Percentiles rank a stretch among this genome's conserved stretches.
phyloP scores from a whole-genome alignment of 2,329 filamentous ascomycete genomes.

The Fusarium clavum region DNA sequence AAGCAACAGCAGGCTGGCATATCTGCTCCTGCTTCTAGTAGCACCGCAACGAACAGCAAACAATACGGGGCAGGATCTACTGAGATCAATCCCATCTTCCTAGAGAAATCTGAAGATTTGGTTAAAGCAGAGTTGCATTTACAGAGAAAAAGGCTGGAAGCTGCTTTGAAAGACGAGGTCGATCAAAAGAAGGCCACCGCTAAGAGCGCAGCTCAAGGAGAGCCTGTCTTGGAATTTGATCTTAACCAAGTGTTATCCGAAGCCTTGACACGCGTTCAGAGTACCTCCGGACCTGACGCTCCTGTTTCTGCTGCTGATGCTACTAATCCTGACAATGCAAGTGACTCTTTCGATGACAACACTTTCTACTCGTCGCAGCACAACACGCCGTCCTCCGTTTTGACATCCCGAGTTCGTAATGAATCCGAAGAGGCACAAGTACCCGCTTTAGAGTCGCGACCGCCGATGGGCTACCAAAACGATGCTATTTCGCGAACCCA shows the following conservation, averaged over 20 bases:
- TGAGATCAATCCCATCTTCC: slow-evolving; percentile 83
- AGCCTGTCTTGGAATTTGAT: slow-evolving; percentile 74
- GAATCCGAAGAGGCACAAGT: slow-evolving; percentile 51
- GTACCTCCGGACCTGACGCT: slow-evolving; percentile 69
- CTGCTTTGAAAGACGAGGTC: slow-evolving; percentile 78
- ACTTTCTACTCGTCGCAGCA: slow-evolving; percentile 96
- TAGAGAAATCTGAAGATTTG: slow-evolving; percentile 87
- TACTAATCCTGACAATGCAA: slow-evolving; percentile 71
- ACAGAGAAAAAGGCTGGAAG: slow-evolving; percentile 85
- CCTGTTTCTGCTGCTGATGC: slow-evolving; percentile 69
- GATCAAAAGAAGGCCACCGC: slow-evolving; percentile 67
- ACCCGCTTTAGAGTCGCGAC: slow-evolving; percentile 33
- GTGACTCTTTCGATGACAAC: slow-evolving; percentile 90
- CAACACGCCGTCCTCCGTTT: slow-evolving; percentile 74
- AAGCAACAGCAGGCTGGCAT: slow-evolving; percentile 48
- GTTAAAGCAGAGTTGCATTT: slow-evolving; percentile 84
- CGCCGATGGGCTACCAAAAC: slow-evolving; percentile 20
- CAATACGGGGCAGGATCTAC: slow-evolving; percentile 65
- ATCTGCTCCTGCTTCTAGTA: slow-evolving; percentile 10
- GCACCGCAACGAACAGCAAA: slow-evolving; percentile 49
- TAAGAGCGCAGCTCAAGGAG: slow-evolving; percentile 57
- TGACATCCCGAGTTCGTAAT: slow-evolving; percentile 62
- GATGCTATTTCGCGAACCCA: slow-evolving; percentile 16
- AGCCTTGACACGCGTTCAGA: slow-evolving; percentile 77
- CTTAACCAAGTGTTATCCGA: slow-evolving; percentile 78